These are phyloP conservation scores for Zarea fungicola DNA, from an alignment of 2,329 filamentous ascomycete genomes.

Conservation along the genomic window DNA sequence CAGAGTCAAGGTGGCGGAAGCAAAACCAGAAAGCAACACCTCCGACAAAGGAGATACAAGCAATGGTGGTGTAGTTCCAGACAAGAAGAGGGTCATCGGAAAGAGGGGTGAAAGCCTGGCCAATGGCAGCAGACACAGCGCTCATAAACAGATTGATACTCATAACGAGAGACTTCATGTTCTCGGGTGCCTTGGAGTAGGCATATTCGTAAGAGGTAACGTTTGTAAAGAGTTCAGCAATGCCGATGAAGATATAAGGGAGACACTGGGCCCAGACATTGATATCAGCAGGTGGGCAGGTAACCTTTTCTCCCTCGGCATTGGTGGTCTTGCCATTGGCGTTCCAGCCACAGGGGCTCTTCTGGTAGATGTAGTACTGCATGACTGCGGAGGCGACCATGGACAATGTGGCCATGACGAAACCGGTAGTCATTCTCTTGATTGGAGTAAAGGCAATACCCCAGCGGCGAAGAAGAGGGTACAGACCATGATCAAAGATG, in stretches of 20 bases:
- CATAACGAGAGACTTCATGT: constrained; percentile 75
- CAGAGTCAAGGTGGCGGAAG: constrained; percentile 58
- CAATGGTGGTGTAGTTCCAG: constrained; percentile 66
- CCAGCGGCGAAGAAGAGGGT: constrained; percentile 59
- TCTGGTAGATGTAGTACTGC: constrained; percentile 60
- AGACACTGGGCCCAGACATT: constrained; percentile 58
- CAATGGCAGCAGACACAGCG: constrained; percentile 63
- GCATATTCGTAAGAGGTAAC: constrained; percentile 67
- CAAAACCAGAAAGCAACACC: constrained; percentile 63
- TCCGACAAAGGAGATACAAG: constrained; percentile 57
- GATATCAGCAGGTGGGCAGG: constrained; percentile 54
- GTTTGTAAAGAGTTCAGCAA: constrained; percentile 50
- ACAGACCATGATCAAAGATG: constrained; percentile 62
- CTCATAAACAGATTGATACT: constrained; percentile 66
- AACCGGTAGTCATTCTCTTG: constrained; percentile 68
- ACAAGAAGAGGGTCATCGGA: constrained; percentile 60
- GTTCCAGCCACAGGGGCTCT: constrained; percentile 53
- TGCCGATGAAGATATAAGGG: constrained; percentile 46
- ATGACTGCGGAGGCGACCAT: constrained; percentile 54
- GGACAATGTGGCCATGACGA: constrained; percentile 58
- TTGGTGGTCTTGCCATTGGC: constrained; percentile 32
- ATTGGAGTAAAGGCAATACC: constrained; percentile 67
- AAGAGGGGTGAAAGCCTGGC: constrained; percentile 61
- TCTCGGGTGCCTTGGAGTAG: constrained; percentile 70
- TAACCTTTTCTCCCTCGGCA: constrained; percentile 25